A percentile compares a stretch with the other conserved stretches of the same genome.
phyloP scores from a whole-genome alignment of 345 rosid species.

The Aurinia saxatilis region DNA sequence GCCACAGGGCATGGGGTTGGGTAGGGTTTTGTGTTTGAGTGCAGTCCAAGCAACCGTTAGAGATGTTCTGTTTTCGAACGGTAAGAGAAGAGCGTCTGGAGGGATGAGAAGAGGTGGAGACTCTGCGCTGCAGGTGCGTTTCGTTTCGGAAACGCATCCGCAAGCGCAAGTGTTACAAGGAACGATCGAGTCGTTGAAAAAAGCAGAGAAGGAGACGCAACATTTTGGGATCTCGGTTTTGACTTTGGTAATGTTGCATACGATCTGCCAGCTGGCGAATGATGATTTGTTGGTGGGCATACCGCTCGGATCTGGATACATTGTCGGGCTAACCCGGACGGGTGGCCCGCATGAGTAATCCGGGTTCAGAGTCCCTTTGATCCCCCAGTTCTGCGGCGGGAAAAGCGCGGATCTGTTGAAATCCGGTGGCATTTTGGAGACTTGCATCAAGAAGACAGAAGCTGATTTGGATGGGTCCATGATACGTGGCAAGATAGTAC shows the following conservation, averaged over 20 bases:
- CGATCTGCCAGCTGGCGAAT: conserved; percentile 96
- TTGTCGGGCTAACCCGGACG: conserved; percentile 74
- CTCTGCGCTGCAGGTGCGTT: conserved; percentile 51
- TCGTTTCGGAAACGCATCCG: conserved; percentile 59
- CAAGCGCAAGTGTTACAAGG: conserved; percentile 96
- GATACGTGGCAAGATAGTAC: conserved; percentile 72
- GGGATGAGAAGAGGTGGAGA: conserved; percentile 77
- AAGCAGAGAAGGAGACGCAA: conserved; percentile 88
- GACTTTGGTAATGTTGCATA: conserved; percentile 79
- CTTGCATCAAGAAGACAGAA: conserved; percentile 77
- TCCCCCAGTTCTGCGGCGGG: conserved; percentile 85
- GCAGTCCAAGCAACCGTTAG: conserved; percentile 68
- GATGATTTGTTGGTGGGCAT: conserved; percentile 58
- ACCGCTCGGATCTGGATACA: conserved; percentile 67
- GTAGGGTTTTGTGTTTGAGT: conserved; percentile 55
- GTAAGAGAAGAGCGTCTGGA: conserved; percentile 74
- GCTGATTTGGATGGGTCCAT: conserved; percentile 88
- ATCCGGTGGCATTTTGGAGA: conserved; percentile 84
- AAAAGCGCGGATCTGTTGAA: conserved; percentile 58
- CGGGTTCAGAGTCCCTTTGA: conserved; percentile 89
- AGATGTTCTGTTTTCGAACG: conserved; percentile 71
- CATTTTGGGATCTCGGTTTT: conserved; percentile 73
- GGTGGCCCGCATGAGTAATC: conserved; percentile 83
- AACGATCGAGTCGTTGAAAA: conserved; percentile 76
- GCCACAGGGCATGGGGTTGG: conserved; percentile 82